Base-by-base conservation (phyloP, 352 stramenopile genomes). In the Pythium pyrilobum region DNA sequence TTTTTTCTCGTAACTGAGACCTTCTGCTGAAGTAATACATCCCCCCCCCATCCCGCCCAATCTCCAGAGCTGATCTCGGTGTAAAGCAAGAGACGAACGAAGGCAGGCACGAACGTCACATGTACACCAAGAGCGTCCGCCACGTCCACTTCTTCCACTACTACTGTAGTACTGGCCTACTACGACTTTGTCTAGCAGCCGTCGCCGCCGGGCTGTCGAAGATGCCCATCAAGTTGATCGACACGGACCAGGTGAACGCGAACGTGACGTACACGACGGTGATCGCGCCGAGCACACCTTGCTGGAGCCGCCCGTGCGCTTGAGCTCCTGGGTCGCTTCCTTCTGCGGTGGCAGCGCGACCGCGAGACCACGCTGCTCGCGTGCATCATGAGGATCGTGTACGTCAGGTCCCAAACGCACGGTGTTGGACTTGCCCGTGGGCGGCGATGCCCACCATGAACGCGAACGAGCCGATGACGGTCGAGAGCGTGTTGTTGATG, bases 181-280 rank as follows among this genome's bases (percentile, higher is more conserved):
- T n/a, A n/a, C 21, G 73, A 81, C 6, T 39, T n/a, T 13, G 31
- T 36, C 13, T 44, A 52, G 44, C 64, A 69, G 2, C 64, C 59
- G 3, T 13, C 28, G n/a, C 66, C 62, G n/a, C 66, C 66, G 23
- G 64, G n/a, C 24, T 38, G 8, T 43, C 36, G 43, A 66, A 74
- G 33, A 74, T 62, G n/a, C 32, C 34, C 40, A 74, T 56, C 38
- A 74, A n/a, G 43, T 71, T 71, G 24, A 55, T 71, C 24, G 42
- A 51, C 8, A 71, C 52, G 9, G 59, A 57, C 52, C 52, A 66
- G 21, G 63, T 23, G 37, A 67, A 38, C 7, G 29, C 47, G 29
- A 71, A 56, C 2, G 24, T 33, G 8, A 71, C 7, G 16, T 53
- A 37, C 18, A 52, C 43, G 47, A 69, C 37, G 1, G 62, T 66